These are phyloP conservation scores for Magnaporthiopsis poae DNA, from an alignment of 2,329 filamentous ascomycete genomes.

Conservation along the genomic window DNA sequence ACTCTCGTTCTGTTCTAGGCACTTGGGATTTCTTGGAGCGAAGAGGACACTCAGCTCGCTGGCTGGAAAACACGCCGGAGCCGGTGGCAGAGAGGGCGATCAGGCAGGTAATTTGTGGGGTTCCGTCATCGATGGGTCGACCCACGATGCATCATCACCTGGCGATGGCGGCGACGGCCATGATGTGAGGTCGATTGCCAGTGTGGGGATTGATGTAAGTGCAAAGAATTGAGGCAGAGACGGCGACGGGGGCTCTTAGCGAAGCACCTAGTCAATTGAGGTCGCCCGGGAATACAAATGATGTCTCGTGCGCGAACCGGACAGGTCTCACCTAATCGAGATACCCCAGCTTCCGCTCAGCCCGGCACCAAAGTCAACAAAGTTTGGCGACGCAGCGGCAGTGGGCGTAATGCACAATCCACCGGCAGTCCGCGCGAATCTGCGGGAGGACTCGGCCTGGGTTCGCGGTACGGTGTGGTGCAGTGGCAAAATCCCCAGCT, in stretches of 20 bases:
- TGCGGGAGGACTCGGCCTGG: not conserved
- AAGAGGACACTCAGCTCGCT: not conserved
- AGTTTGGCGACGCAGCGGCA: not conserved
- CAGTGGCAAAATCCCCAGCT: not conserved
- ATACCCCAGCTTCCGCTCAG: not conserved
- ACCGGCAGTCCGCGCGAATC: not conserved
- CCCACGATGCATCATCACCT: constrained; percentile 3
- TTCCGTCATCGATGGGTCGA: constrained; percentile 6
- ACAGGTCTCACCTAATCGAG: not conserved
- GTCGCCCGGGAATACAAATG: not conserved
- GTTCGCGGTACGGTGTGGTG: not conserved
- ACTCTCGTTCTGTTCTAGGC: not conserved
- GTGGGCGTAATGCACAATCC: not conserved
- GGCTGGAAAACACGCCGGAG: not conserved
- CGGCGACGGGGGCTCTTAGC: not conserved
- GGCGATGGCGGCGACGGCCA: constrained; percentile 1
- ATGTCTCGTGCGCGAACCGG: not conserved
- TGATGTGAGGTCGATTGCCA: not conserved
- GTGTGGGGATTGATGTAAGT: not conserved
- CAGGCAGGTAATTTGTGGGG: constrained; percentile 2
- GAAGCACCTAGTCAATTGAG: not conserved
- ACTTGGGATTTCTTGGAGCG: not conserved
- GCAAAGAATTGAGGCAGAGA: not conserved
- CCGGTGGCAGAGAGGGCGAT: not conserved
- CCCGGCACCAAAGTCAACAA: not conserved